phyloP scores from a whole-genome alignment of 2,329 filamentous ascomycete species.

The Ophiosphaerella narmari region DNA sequence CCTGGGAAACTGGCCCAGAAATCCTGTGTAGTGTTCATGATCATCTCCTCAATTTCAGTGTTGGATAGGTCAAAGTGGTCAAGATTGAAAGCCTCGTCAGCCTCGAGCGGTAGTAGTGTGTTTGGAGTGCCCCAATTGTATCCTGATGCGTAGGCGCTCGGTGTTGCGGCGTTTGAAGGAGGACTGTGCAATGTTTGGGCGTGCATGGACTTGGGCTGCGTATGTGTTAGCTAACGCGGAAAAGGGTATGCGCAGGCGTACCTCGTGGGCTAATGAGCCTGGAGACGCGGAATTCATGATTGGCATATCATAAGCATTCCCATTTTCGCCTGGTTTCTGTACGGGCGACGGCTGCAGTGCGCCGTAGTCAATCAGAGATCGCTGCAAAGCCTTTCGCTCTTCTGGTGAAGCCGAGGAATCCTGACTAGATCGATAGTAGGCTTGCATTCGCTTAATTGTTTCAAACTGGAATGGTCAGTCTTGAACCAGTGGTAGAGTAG shows the following conservation, averaged over 20 bases:
- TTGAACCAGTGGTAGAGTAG: not conserved
- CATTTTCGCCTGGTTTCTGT: constrained; percentile 36
- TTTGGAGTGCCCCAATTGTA: constrained; percentile 31
- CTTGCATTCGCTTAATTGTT: constrained; percentile 50
- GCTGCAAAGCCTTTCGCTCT: constrained; percentile 43
- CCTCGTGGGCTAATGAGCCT: constrained; percentile 4
- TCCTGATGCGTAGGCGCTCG: constrained; percentile 25
- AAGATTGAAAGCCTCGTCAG: constrained; percentile 39
- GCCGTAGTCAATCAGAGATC: constrained; percentile 49
- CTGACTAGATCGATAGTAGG: constrained; percentile 46
- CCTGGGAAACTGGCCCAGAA: constrained; percentile 48
- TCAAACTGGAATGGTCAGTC: constrained; percentile 37
- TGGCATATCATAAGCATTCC: constrained; percentile 15
- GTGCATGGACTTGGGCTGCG: constrained; percentile 10
- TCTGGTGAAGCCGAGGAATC: constrained; percentile 42
- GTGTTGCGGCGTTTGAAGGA: constrained; percentile 27
- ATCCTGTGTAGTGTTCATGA: constrained; percentile 46
- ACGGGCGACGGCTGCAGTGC: constrained; percentile 47
- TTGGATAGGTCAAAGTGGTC: constrained; percentile 40
- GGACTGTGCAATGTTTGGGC: constrained; percentile 18
- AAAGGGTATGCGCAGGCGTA: not conserved
- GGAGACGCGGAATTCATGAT: constrained; percentile 14
- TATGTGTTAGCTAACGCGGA: not conserved
- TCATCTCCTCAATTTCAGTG: constrained; percentile 45
- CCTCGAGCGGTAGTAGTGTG: constrained; percentile 32